phyloP scores from a whole-genome alignment of 2,329 filamentous ascomycete genomes.

The Beauveria sp. region DNA sequence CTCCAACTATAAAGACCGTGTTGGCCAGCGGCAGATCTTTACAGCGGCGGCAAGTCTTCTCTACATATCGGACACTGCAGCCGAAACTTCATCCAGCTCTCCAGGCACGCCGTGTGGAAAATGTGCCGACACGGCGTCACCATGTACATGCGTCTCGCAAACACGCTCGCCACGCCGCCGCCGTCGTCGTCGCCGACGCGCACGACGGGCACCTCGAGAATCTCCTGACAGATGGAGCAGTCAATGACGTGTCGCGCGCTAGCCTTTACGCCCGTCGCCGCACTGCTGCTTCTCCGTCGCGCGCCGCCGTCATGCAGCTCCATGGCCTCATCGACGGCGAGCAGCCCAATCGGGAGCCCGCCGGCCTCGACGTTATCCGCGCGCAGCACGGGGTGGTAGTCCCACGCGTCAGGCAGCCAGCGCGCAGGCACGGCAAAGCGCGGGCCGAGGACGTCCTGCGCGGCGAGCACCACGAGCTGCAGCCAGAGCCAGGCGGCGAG shows the following conservation, averaged over 20 bases:
- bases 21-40: constrained; percentile 19
- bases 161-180: constrained; percentile 54
- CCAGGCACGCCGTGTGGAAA: constrained; percentile 84
- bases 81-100: constrained; percentile 92
- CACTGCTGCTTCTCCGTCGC: constrained; percentile 4
- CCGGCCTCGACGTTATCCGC: constrained; percentile 76
- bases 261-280: constrained; percentile 22
- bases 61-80: constrained; percentile 93
- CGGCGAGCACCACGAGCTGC: constrained; percentile 70
- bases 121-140: constrained; percentile 95
- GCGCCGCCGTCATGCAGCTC: neutral
- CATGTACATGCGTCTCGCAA: constrained; percentile 85
- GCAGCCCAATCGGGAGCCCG: constrained; percentile 69
- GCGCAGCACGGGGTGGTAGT: constrained; percentile 86
- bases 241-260: constrained; percentile 55
- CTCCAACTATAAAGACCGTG: too few relatives aligned
- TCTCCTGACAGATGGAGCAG: constrained; percentile 91
- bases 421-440: constrained; percentile 72
- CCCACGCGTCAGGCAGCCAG: constrained; percentile 71
- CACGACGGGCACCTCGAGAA: constrained; percentile 81
- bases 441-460: constrained; percentile 79
- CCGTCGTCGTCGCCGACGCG: constrained; percentile 45
- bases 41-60: constrained; percentile 80
- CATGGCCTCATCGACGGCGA: constrained; percentile 13
- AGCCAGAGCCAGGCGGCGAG: constrained; percentile 73